Percentiles rank a stretch among this genome's conserved stretches.
Conservation (phyloP, 2,329 filamentous ascomycete genomes). For the Elsinoe arachidis region DNA sequence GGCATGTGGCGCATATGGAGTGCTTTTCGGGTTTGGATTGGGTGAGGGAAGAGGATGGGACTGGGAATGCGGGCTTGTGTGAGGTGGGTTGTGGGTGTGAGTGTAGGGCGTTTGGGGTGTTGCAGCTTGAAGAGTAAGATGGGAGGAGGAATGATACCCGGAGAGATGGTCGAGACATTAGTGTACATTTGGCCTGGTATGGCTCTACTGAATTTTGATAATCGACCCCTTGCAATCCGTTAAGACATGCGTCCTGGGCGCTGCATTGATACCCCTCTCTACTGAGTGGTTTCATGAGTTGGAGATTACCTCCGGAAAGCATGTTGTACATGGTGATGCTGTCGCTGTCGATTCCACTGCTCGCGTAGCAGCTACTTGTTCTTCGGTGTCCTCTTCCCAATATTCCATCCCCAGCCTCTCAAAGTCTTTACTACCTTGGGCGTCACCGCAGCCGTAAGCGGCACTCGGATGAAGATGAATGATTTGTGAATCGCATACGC, state of each 20-base stretch:
- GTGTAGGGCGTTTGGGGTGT: conserved; percentile 9
- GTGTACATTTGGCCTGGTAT: background rate
- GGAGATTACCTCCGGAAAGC: background rate
- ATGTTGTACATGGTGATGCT: background rate
- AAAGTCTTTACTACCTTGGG: conserved; percentile 91
- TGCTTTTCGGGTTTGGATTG: conserved; percentile 15
- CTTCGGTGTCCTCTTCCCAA: conserved; percentile 62
- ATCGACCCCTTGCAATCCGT: background rate
- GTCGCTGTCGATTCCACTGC: background rate
- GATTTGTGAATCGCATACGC: conserved; percentile 98
- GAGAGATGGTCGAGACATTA: background rate
- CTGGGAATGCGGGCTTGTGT: conserved; percentile 9
- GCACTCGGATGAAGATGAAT: conserved; percentile 93
- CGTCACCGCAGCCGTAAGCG: conserved; percentile 78
- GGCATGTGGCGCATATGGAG: conserved; percentile 15
- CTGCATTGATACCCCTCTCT: background rate
- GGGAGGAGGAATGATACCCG: background rate
- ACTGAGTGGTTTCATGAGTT: background rate
- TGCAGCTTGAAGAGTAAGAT: conserved; percentile 2
- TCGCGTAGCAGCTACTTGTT: background rate
- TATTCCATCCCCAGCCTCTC: conserved; percentile 85
- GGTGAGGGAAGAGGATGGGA: conserved; percentile 1
- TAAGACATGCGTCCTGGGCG: background rate
- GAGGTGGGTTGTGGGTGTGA: conserved; percentile 16
- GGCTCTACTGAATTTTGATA: background rate